phyloP scores from a whole-genome alignment of 2,329 filamentous ascomycete genomes.

The Scedosporium minutisporum region DNA sequence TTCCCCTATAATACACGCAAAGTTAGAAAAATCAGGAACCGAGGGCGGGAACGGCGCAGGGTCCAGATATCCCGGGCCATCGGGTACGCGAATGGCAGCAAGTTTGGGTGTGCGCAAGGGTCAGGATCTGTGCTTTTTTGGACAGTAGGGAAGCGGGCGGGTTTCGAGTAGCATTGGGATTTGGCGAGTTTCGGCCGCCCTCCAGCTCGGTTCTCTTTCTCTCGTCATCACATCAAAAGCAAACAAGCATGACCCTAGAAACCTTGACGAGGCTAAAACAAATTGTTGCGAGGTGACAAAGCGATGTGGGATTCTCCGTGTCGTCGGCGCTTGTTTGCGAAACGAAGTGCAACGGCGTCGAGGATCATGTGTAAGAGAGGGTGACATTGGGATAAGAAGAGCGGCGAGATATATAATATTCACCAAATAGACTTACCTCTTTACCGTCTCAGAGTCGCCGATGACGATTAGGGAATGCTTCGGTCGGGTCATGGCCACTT shows the following conservation, averaged over 20 bases:
- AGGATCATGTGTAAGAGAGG: constrained; percentile 10
- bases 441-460: constrained; percentile 89
- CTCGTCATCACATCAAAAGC: too few relatives aligned
- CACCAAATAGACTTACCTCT: constrained; percentile 49
- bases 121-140: not conserved
- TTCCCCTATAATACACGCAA: constrained; percentile 49
- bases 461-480: constrained; percentile 84
- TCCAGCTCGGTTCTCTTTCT: too few relatives aligned
- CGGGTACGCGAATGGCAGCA: not conserved
- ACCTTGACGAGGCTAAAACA: constrained; percentile 1
- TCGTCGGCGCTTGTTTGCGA: not conserved
- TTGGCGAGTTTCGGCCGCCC: not conserved
- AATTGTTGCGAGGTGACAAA: not conserved
- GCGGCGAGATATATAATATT: not conserved
- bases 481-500: constrained; percentile 96
- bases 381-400: constrained; percentile 11
- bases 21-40: constrained; percentile 10
- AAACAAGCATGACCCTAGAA: not conserved
- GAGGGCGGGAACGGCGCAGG: constrained; percentile 7
- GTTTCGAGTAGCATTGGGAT: not conserved
- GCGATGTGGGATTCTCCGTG: not conserved
- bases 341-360: not conserved
- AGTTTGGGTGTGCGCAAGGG: not conserved
- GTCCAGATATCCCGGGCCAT: not conserved
- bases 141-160: not conserved